Evolutionary conservation across 2,329 filamentous ascomycete genomes (phyloP).

Genomic region (Claviceps spartinae): DNA sequence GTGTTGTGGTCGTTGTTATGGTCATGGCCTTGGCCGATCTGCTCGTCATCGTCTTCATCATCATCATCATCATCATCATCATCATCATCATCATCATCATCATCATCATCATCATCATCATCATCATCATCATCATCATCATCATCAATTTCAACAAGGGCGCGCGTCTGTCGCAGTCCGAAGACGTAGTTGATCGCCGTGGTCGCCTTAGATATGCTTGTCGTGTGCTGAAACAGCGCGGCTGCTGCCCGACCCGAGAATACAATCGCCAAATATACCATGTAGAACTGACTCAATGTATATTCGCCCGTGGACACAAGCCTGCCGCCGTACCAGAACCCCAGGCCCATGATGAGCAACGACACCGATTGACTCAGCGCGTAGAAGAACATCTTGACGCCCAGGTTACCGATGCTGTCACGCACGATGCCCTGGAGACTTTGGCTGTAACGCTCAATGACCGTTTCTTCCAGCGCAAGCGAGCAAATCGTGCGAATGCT

Average conservation of each 20-base stretch:
- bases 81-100: constrained; percentile 9
- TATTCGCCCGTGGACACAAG: constrained; percentile 32
- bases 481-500: constrained; percentile 36
- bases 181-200: constrained; percentile 36
- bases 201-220: constrained; percentile 37
- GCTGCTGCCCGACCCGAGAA: constrained; percentile 28
- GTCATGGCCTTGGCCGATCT: neutral
- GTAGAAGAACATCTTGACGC: constrained; percentile 28
- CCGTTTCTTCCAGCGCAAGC: constrained; percentile 30
- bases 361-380: constrained; percentile 26
- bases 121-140: constrained; percentile 6
- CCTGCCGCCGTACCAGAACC: constrained; percentile 29
- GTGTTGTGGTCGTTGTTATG: constrained; percentile 1
- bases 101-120: neutral
- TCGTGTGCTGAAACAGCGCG: constrained; percentile 31
- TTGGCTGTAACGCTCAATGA: constrained; percentile 23
- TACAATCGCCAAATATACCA: constrained; percentile 38
- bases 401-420: constrained; percentile 17
- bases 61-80: neutral
- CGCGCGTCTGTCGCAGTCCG: constrained; percentile 20
- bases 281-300: constrained; percentile 31
- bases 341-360: constrained; percentile 24
- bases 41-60: neutral
- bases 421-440: constrained; percentile 19
- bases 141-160: constrained; percentile 18